Evolutionary conservation across 192 early-diverging fungal species (phyloP), one percentile per base, ranked within the genome.

Genomic region (Thamnidium elegans): DNA sequence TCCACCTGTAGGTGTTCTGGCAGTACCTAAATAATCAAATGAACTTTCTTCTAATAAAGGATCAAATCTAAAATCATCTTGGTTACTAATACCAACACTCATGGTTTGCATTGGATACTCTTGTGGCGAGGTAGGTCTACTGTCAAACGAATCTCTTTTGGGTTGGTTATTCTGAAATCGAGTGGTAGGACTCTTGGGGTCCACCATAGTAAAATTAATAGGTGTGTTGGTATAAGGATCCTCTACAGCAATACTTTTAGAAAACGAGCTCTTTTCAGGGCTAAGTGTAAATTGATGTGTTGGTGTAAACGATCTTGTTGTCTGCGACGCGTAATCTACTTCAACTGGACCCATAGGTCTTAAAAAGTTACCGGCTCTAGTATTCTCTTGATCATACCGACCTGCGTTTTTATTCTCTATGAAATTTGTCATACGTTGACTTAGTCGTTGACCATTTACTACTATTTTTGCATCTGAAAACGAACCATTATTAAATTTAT

Each of bases 351-450:
- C 26, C 51, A 60, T 32, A 45, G 56, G 26, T 26, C 59, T 43
- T 36, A 59, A 44, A 59, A 45, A 42, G 30, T 51, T 30, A 62
- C 2, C 26, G 3, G 26, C 26, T 26, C 26, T 26, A 26, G 26
- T 26, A 26, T 26, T n/a, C 30, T 23, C 1, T 26, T 20, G n/a
- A 15, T 48, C 13, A 13, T 15, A 13, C 44, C 14, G 8, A 13
- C 44, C 44, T 1, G 44, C 44, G 1, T 42, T 42, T 43, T 44
- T 45, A 7, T 59, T 20, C 39, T 21, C 58, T 59, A 59, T 59
- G 39, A 59, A 59, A 45, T 59, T 59, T 19, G 51, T 64, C 50
- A 63, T 63, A 44, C 50, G 50, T 63, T 63, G 34, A 8, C 50
- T 63, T 53, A 64, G 19, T 52, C 51, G 32, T 13, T 44, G 50